phyloP scores from a whole-genome alignment of 2,329 filamentous ascomycete genomes.

The Escovopsis sp. region DNA sequence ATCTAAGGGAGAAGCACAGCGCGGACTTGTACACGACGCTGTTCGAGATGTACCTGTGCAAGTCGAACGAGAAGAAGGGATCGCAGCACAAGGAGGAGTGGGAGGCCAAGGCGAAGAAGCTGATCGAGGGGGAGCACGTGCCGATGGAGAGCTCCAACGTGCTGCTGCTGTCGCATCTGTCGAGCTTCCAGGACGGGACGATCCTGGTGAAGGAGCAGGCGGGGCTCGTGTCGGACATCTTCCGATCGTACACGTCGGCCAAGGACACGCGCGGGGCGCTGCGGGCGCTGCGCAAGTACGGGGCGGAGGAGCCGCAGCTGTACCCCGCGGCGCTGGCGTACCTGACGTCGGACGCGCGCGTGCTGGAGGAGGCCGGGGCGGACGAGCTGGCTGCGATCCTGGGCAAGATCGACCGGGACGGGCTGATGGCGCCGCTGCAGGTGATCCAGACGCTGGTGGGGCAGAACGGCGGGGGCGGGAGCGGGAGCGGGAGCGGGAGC shows the following conservation, averaged over 20 bases:
- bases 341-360: slow-evolving; percentile 68
- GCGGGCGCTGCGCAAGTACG: slow-evolving; percentile 80
- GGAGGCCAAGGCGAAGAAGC: slow-evolving; percentile 78
- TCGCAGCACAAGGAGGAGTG: slow-evolving; percentile 55
- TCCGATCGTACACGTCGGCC: slow-evolving; percentile 85
- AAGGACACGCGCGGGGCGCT: slow-evolving; percentile 86
- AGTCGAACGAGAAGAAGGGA: slow-evolving; percentile 60
- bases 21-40: slow-evolving; percentile 85
- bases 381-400: slow-evolving; percentile 71
- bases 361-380: slow-evolving; percentile 69
- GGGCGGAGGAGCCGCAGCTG: slow-evolving; percentile 74
- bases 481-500: no score
- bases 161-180: slow-evolving; percentile 78
- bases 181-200: slow-evolving; percentile 78
- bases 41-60: slow-evolving; percentile 96
- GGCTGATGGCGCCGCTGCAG: slow-evolving; percentile 87
- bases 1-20: slow-evolving; percentile 58
- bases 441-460: slow-evolving; percentile 82
- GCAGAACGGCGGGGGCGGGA: slow-evolving; percentile 25
- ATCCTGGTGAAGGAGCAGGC: slow-evolving; percentile 89
- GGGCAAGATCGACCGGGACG: slow-evolving; percentile 73
- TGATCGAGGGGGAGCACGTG: slow-evolving; percentile 67
- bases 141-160: slow-evolving; percentile 93
- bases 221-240: slow-evolving; percentile 84
- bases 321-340: slow-evolving; percentile 89